Base-by-base conservation (phyloP, 805 yeast genomes). In the Candida caryicola region DNA sequence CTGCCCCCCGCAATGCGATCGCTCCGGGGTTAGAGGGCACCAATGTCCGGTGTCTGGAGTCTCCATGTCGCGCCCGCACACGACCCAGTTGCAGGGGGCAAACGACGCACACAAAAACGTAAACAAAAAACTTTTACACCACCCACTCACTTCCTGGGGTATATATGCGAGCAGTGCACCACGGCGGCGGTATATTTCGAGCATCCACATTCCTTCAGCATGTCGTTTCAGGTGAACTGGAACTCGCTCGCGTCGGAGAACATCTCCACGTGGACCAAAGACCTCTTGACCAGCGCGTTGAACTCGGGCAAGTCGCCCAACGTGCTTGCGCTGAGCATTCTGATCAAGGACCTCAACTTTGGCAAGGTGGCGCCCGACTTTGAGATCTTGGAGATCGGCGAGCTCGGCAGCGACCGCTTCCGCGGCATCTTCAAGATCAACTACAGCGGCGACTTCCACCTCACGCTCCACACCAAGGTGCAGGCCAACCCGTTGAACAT, bases 181-280 rank as follows among this genome's bases (percentile, higher is more conserved):
- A n/a, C 10, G 10, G 25, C 25, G 25, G 25, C 25, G 10, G 25
- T 21, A 7, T 21, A 21, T 10, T 21, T 21, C 10, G 25, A 7
- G 10, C 10, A 21, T 7, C 25, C 25, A 21, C 25, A 21, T 21
- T 21, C 25, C 25, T 21, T 17, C 15, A 10, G 12, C 28, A 85
- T 85, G 95, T 83, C 93, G 5, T 85, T 87, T 53, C 76, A 81
- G 44, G 81, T 85, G 46, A 77, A 82, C 59, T 86, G 95, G 95
- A 73, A 76, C 44, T 72, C 85, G 6, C 70, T 86, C 29, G 87
- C 85, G 46, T 73, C 80, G 40, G 81, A 79, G 35, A 72, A 81
- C 23, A 67, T 82, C 46, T 69, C 79, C 18, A 62, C 67, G 19
- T 82, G 85, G 74, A 77, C 86, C 5, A 73, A 73, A 36, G 82